These are phyloP conservation scores for Chalciporus piperatus DNA, from an alignment of 768 basidiomycete species.

Conservation along the genomic window DNA sequence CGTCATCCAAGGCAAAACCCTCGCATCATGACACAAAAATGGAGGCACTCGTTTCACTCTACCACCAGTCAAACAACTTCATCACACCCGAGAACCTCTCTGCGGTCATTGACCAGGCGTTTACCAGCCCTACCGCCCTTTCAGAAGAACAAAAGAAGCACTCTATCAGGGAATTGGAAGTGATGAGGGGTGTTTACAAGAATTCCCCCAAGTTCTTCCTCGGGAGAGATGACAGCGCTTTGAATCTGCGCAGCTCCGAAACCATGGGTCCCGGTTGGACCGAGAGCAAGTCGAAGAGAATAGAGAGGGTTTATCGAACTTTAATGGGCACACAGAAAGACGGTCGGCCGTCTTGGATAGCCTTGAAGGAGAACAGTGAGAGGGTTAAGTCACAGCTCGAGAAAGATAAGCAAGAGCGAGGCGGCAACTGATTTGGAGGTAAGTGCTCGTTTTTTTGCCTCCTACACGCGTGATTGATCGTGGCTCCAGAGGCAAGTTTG, in stretches of 20 bases:
- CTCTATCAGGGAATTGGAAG: slow-evolving; percentile 11
- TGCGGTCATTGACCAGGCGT: slow-evolving; percentile 61
- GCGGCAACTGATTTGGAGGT: neutral
- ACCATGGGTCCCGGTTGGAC: slow-evolving; percentile 32
- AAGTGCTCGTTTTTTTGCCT: slow-evolving; percentile 1
- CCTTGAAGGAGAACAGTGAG: slow-evolving; percentile 28
- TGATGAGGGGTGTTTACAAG: slow-evolving; percentile 10
- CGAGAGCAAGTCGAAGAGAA: slow-evolving; percentile 25
- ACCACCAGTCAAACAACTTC: slow-evolving; percentile 72
- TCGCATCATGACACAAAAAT: slow-evolving; percentile 38
- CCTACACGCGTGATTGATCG: slow-evolving; percentile 1
- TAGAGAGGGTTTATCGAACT: slow-evolving; percentile 22
- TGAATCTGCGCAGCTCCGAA: slow-evolving; percentile 8
- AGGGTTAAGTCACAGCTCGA: slow-evolving; percentile 18
- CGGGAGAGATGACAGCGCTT: slow-evolving; percentile 21
- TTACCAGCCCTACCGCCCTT: slow-evolving; percentile 31
- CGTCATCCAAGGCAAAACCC: slow-evolving; percentile 20
- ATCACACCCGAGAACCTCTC: slow-evolving; percentile 70
- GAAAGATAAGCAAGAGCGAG: slow-evolving; percentile 8
- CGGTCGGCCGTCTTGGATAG: slow-evolving; percentile 33
- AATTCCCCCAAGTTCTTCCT: slow-evolving; percentile 26
- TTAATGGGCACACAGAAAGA: slow-evolving; percentile 30
- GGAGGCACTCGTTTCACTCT: slow-evolving; percentile 73
- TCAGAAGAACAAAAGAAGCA: slow-evolving; percentile 18
- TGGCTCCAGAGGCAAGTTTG: neutral